A percentile compares a stretch with the other conserved stretches of the same genome.
These are phyloP conservation scores for Diversispora eburnea DNA, from an alignment of 192 early-diverging fungal species.

Conservation along the genomic window DNA sequence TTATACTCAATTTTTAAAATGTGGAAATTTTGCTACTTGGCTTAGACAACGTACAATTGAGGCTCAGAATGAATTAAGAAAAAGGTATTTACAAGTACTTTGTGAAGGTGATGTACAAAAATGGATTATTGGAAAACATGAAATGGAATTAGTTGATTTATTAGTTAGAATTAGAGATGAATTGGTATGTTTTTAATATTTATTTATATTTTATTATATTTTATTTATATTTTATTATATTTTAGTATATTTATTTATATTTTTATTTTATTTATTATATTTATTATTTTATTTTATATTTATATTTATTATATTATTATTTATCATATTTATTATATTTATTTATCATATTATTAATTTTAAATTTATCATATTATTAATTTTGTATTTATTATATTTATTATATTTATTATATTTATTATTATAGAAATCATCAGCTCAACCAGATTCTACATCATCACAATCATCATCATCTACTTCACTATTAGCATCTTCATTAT, in stretches of 20 bases:
- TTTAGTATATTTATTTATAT: background rate
- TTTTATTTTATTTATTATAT: background rate
- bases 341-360: background rate
- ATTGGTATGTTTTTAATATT: conserved; percentile 39
- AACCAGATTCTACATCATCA: background rate
- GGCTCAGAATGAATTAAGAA: conserved; percentile 75
- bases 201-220: background rate
- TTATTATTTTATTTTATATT: background rate
- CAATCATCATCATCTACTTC: background rate
- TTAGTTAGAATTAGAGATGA: conserved; percentile 63
- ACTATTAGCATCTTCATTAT: background rate
- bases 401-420: background rate
- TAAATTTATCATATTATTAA: background rate
- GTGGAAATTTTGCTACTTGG: conserved; percentile 96
- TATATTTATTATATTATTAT: background rate
- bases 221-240: background rate
- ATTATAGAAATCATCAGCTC: background rate
- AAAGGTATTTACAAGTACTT: conserved; percentile 71
- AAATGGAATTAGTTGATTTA: conserved; percentile 70
- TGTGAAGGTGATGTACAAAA: conserved; percentile 50
- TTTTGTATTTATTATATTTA: background rate
- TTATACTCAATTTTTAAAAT: conserved; percentile 86
- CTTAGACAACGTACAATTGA: conserved; percentile 75
- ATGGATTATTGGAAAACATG: conserved; percentile 51
- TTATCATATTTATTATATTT: background rate